Percentiles rank a stretch among this genome's conserved stretches.
Evolutionary conservation across 768 basidiomycete species (phyloP).

Genomic region (Leccinum disarticulatum): DNA sequence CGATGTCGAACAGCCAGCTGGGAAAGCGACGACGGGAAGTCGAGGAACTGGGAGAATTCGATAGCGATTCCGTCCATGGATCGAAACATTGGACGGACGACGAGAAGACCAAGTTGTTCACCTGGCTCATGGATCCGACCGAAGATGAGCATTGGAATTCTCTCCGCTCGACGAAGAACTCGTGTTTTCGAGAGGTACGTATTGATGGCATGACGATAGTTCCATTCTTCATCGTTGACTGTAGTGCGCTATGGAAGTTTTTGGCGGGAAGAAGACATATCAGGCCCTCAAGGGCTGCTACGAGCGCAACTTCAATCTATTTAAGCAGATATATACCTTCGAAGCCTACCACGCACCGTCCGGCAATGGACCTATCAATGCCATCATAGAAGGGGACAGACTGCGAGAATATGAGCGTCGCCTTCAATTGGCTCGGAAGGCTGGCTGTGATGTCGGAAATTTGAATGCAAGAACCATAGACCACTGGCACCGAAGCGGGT

Average conservation of each 20-base stretch:
- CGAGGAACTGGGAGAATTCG: constrained; percentile 31
- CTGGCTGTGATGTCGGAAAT: constrained; percentile 69
- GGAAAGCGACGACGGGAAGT: constrained; percentile 33
- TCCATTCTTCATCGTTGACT: constrained; percentile 3
- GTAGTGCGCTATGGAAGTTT: constrained; percentile 71
- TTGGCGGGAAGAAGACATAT: constrained; percentile 75
- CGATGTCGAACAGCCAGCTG: constrained; percentile 22
- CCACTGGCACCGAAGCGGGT: constrained; percentile 75
- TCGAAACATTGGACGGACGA: constrained; percentile 87
- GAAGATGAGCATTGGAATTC: constrained; percentile 80
- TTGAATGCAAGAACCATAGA: constrained; percentile 73
- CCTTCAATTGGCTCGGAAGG: constrained; percentile 61
- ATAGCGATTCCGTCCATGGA: constrained; percentile 47
- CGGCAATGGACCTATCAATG: constrained; percentile 39
- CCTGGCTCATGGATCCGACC: constrained; percentile 70
- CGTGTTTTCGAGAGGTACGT: constrained; percentile 73
- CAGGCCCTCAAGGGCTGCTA: constrained; percentile 85
- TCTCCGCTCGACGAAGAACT: constrained; percentile 78
- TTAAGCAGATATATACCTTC: constrained; percentile 79
- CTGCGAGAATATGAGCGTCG: constrained; percentile 72
- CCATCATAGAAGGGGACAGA: constrained; percentile 59
- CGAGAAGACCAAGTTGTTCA: constrained; percentile 75
- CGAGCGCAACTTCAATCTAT: constrained; percentile 81
- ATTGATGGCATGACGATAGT: not conserved
- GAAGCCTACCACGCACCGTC: constrained; percentile 46